Conservation (phyloP, 257 asterid species). For the Parsonsia alboflavescens region DNA sequence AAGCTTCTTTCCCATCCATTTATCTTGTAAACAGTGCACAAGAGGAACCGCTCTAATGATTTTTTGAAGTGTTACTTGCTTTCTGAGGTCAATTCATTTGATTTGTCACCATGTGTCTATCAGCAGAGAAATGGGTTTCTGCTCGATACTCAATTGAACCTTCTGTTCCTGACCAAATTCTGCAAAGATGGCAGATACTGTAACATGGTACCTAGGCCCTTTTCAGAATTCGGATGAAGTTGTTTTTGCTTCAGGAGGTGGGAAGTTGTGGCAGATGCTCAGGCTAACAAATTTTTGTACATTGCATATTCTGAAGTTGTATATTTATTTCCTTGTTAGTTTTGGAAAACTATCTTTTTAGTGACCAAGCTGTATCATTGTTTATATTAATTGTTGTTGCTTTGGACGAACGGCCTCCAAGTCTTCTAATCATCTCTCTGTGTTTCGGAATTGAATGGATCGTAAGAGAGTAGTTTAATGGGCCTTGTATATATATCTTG, state of each 20-base stretch:
- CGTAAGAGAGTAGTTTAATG: no score
- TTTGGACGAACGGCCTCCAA: no score
- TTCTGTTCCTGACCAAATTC: conserved; percentile 1
- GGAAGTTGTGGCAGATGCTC: background rate
- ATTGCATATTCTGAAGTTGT: background rate
- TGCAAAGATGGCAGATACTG: background rate
- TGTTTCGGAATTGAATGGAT: no score
- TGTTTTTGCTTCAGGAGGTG: background rate
- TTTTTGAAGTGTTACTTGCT: background rate
- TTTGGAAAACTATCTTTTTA: background rate
- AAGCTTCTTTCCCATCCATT: background rate
- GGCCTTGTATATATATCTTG: no score
- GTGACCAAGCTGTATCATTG: no score
- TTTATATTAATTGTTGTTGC: no score
- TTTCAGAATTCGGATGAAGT: background rate
- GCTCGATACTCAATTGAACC: conserved; percentile 1
- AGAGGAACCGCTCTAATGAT: background rate
- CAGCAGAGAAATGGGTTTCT: conserved; percentile 4
- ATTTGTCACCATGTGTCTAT: background rate
- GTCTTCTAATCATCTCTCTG: no score
- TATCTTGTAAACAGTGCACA: background rate
- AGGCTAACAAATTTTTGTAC: background rate
- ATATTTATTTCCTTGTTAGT: background rate
- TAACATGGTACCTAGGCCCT: background rate
- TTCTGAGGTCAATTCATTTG: background rate